phyloP scores from a whole-genome alignment of 176 grass and related monocot species.

The Zoysia pacifica region DNA sequence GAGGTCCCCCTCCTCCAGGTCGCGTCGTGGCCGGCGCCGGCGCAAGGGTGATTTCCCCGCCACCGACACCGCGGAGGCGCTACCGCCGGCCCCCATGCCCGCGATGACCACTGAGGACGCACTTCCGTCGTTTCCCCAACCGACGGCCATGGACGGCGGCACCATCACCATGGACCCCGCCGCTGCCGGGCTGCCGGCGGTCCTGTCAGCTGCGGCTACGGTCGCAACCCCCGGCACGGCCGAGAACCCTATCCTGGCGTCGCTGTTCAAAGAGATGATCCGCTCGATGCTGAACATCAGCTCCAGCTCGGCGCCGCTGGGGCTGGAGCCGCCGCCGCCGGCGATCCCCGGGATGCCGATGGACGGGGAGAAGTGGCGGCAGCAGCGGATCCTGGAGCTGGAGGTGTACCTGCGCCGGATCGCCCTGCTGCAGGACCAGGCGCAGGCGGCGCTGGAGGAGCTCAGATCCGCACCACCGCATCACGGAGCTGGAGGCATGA shows the following conservation, averaged over 20 bases:
- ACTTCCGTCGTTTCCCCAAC: slow-evolving; percentile 40
- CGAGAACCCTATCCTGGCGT: slow-evolving; percentile 54
- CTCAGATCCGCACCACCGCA: slow-evolving; percentile 49
- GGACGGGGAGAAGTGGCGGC: slow-evolving; percentile 77
- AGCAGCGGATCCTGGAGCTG: slow-evolving; percentile 83
- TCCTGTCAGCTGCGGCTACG: slow-evolving; percentile 28
- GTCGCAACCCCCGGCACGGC: slow-evolving; percentile 13
- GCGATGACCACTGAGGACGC: slow-evolving; percentile 44
- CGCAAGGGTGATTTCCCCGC: slow-evolving; percentile 36
- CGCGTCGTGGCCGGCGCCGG: slow-evolving; percentile 45
- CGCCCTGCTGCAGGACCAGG: slow-evolving; percentile 77
- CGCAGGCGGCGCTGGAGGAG: slow-evolving; percentile 64
- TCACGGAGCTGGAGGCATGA: slow-evolving; percentile 9
- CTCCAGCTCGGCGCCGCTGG: slow-evolving; percentile 23
- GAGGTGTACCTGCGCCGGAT: slow-evolving; percentile 88
- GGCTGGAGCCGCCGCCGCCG: slow-evolving; percentile 34
- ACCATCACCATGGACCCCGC: slow-evolving; percentile 18
- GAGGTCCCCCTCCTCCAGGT: slow-evolving; percentile 54
- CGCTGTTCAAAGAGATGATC: slow-evolving; percentile 85
- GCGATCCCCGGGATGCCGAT: slow-evolving; percentile 29
- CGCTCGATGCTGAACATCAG: slow-evolving; percentile 47
- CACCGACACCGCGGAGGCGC: background rate
- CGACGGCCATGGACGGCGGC: slow-evolving; percentile 26
- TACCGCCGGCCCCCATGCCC: slow-evolving; percentile 19
- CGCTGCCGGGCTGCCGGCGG: background rate